A percentile compares a stretch with the other conserved stretches of the same genome.
phyloP scores from a whole-genome alignment of 306 rosid species.

The Rosa lucieae region DNA sequence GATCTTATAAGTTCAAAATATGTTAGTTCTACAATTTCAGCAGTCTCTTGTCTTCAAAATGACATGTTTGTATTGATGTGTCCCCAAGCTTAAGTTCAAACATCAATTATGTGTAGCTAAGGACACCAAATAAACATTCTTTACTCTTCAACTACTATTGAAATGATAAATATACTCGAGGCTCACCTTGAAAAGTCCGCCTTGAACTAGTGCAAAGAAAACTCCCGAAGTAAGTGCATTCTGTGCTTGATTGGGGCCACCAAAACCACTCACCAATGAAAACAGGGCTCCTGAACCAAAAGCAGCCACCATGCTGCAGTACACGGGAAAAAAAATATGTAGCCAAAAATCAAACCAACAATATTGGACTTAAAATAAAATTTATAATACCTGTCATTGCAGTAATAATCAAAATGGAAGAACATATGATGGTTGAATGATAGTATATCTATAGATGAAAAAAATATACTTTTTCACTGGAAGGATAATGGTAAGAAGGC shows the following conservation, averaged over 20 bases:
- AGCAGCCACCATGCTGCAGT: constrained; percentile 89
- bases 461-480: background rate
- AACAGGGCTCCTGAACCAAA: constrained; percentile 96
- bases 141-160: constrained; percentile 1
- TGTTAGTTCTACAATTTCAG: background rate
- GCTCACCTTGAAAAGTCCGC: constrained; percentile 91
- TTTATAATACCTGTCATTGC: background rate
- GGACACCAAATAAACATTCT: constrained; percentile 13
- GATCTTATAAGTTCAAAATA: constrained; percentile 6
- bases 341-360: background rate
- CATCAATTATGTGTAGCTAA: background rate
- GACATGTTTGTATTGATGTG: background rate
- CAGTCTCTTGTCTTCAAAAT: background rate
- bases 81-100: background rate
- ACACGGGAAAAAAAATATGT: constrained; percentile 2
- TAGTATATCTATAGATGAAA: background rate
- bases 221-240: constrained; percentile 91
- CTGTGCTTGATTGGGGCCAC: constrained; percentile 79
- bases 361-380: background rate
- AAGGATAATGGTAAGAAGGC: background rate
- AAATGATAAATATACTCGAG: background rate
- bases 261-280: constrained; percentile 91
- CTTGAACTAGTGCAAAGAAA: constrained; percentile 92
- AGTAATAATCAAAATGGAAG: background rate
- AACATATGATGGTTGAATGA: background rate